phyloP scores from a whole-genome alignment of 306 rosid species.

The Elaeagnus macrophylla region DNA sequence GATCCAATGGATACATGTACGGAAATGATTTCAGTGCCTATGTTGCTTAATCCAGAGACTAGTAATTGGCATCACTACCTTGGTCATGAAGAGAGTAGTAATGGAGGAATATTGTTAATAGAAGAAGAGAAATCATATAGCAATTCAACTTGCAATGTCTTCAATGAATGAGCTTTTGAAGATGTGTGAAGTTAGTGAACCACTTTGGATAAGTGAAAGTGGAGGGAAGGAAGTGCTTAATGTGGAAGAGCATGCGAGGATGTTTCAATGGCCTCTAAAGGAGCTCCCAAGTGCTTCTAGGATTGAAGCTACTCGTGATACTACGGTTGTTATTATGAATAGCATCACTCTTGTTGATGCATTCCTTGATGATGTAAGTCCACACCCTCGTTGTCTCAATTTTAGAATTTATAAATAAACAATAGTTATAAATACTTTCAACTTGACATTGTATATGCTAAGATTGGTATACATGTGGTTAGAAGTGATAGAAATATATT shows the following conservation, averaged over 20 bases:
- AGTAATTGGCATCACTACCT: conserved; percentile 17
- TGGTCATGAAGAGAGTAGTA: conserved; percentile 8
- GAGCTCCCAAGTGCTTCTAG: conserved; percentile 40
- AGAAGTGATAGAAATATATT: too few species aligned
- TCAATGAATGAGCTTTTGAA: conserved; percentile 56
- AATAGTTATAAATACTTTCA: too few species aligned
- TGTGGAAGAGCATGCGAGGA: conserved; percentile 56
- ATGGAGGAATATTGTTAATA: conserved; percentile 14
- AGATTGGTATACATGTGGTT: too few species aligned
- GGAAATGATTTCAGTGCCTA: conserved; percentile 54
- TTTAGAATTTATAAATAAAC: neutral
- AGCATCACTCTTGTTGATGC: conserved; percentile 89
- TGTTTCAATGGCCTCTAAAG: conserved; percentile 57
- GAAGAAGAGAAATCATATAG: conserved; percentile 75
- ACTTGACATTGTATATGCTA: too few species aligned
- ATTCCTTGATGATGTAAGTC: conserved; percentile 76
- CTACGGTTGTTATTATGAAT: conserved; percentile 82
- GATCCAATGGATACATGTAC: conserved; percentile 44
- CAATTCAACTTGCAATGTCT: conserved; percentile 58
- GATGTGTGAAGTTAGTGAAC: conserved; percentile 52
- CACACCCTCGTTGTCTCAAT: neutral
- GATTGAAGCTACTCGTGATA: conserved; percentile 65
- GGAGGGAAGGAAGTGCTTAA: conserved; percentile 66
- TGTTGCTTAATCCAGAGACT: conserved; percentile 27
- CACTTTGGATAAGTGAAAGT: conserved; percentile 55